Evolutionary conservation across 1,139 yeast genomes (phyloP).

Genomic region (Kodamaea derodonti): DNA sequence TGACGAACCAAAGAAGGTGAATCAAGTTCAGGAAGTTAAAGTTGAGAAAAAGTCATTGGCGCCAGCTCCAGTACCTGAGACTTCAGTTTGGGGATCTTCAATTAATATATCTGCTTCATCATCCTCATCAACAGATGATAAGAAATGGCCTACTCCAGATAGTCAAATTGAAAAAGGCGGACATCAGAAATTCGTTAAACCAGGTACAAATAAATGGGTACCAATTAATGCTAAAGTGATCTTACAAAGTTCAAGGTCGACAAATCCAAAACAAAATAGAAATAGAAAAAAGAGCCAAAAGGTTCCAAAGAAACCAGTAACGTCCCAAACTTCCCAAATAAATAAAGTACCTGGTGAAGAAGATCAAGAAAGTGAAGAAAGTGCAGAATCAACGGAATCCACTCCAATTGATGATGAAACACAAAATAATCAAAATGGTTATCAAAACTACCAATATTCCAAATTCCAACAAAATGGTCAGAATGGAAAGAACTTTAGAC

Average conservation of each 20-base stretch:
- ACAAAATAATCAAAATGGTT: conserved; percentile 8
- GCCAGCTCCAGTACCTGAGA: conserved; percentile 75
- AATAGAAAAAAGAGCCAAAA: conserved; percentile 29
- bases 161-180: conserved; percentile 14
- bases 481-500: conserved; percentile 17
- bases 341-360: conserved; percentile 10
- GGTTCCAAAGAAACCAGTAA: conserved; percentile 8
- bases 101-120: conserved; percentile 25
- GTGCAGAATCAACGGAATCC: conserved; percentile 4
- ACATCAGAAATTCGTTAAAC: conserved; percentile 45
- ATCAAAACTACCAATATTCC: conserved; percentile 11
- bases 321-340: not conserved
- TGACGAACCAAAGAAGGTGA: conserved; percentile 9
- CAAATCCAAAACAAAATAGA: conserved; percentile 26
- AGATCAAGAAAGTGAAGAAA: too few relatives aligned
- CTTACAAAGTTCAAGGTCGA: conserved; percentile 33
- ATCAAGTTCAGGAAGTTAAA: conserved; percentile 1
- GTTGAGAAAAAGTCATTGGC: conserved; percentile 47
- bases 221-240: conserved; percentile 78
- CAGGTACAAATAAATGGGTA: conserved; percentile 81
- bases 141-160: conserved; percentile 61
- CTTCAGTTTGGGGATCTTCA: conserved; percentile 64
- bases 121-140: conserved; percentile 24
- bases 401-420: too few relatives aligned
- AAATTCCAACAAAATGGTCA: conserved; percentile 7